These are phyloP conservation scores for Teratosphaeria nubilosa DNA, from an alignment of 2,329 filamentous ascomycete species.

Conservation along the genomic window DNA sequence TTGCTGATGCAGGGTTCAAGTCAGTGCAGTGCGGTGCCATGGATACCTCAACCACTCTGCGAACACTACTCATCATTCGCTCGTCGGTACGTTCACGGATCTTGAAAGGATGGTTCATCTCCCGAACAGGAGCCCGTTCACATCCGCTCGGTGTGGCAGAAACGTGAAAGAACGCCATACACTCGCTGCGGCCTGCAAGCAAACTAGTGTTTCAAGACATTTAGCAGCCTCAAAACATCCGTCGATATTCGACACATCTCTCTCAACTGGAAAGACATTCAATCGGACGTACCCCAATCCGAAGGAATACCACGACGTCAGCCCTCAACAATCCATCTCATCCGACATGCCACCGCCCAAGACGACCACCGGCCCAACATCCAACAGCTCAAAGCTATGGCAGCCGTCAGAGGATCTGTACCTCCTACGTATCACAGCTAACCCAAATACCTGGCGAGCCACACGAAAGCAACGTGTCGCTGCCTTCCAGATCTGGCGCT, in stretches of 20 bases:
- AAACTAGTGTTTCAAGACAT: background rate
- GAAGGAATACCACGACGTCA: too few relatives aligned
- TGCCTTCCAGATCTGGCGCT: background rate
- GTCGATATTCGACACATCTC: too few relatives aligned
- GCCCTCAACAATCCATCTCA: too few relatives aligned
- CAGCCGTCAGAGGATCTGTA: background rate
- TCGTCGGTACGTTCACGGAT: background rate
- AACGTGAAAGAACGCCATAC: background rate
- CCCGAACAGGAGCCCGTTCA: background rate
- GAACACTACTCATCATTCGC: background rate
- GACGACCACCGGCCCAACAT: background rate
- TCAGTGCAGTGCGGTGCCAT: background rate
- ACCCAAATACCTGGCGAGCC: background rate
- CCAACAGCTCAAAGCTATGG: background rate
- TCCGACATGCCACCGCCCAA: background rate
- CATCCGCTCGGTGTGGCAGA: background rate
- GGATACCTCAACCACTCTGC: background rate
- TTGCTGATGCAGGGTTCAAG: background rate
- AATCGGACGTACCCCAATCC: too few relatives aligned
- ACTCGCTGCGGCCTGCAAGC: background rate
- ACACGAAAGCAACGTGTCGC: background rate
- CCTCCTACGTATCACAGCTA: background rate
- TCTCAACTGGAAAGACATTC: too few relatives aligned
- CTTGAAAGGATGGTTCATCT: background rate
- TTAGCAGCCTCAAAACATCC: too few relatives aligned